Conservation (phyloP, 139 green algal species). For the Diplosphaera chodatii region DNA sequence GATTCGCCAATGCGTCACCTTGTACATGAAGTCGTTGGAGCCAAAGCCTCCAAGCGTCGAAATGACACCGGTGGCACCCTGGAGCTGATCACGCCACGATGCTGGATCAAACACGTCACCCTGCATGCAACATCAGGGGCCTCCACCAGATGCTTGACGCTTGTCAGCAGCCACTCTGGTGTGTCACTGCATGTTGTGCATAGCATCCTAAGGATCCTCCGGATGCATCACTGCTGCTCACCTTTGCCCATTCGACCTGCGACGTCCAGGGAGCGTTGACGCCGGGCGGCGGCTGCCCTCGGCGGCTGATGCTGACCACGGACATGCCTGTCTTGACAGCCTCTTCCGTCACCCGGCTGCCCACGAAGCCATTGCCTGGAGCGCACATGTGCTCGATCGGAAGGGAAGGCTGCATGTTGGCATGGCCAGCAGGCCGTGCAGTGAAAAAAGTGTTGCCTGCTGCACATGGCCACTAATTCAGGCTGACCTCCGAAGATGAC, state of each 20-base stretch:
- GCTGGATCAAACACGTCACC: slow-evolving; percentile 37
- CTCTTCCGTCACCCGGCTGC: slow-evolving; percentile 66
- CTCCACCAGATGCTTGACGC: too few species aligned
- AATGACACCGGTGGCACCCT: slow-evolving; percentile 57
- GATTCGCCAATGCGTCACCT: too few species aligned
- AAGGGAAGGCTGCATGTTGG: too few species aligned
- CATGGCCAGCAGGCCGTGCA: too few species aligned
- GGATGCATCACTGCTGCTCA: too few species aligned
- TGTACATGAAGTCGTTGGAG: slow-evolving; percentile 70
- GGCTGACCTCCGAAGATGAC: slow-evolving; percentile 90
- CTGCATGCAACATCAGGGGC: too few species aligned
- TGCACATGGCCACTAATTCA: too few species aligned
- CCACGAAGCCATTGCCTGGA: slow-evolving; percentile 86
- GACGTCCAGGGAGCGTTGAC: slow-evolving; percentile 1
- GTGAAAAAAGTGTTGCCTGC: too few species aligned
- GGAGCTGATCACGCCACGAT: slow-evolving; percentile 30
- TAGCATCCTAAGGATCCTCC: too few species aligned
- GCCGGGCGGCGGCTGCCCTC: slow-evolving; percentile 35
- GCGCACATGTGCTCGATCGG: too few species aligned
- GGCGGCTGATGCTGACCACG: slow-evolving; percentile 68
- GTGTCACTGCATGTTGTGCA: too few species aligned
- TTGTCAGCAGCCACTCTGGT: too few species aligned
- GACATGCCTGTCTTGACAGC: slow-evolving; percentile 54
- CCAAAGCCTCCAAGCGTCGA: slow-evolving; percentile 81
- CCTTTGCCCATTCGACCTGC: slow-evolving; percentile 19